Percentiles rank a stretch among this genome's conserved stretches.
phyloP scores from a whole-genome alignment of 2,329 filamentous ascomycete genomes.

The Trichoderma harzianum region DNA sequence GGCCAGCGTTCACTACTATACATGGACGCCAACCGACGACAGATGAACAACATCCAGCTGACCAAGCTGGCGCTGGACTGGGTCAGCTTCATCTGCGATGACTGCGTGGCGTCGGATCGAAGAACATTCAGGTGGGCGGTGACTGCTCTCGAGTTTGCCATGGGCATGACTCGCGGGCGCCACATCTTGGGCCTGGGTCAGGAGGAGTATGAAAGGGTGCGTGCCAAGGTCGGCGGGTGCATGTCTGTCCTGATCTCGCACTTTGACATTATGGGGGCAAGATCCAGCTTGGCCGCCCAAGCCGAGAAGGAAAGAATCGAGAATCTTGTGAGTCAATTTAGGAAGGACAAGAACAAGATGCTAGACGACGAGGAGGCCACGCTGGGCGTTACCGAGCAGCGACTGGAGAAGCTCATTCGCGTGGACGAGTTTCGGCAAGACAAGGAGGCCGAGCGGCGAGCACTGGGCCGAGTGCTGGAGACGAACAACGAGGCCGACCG shows the following conservation, averaged over 20 bases:
- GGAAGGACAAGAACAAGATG: conserved; percentile 70
- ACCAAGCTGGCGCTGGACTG: conserved; percentile 92
- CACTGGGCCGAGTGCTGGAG: conserved; percentile 85
- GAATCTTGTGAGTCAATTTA: conserved; percentile 70
- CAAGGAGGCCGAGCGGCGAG: conserved; percentile 79
- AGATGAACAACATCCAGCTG: conserved; percentile 96
- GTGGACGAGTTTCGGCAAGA: conserved; percentile 77
- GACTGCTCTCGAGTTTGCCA: conserved; percentile 89
- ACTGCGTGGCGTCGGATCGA: conserved; percentile 88
- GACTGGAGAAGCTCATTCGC: conserved; percentile 66
- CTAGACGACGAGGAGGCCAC: conserved; percentile 83
- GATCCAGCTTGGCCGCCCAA: conserved; percentile 88
- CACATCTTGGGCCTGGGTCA: conserved; percentile 91
- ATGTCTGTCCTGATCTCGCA: conserved; percentile 98
- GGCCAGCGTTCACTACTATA: conserved; percentile 90
- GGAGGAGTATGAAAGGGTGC: conserved; percentile 77
- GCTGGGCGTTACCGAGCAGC: conserved; percentile 69
- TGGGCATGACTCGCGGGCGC: conserved; percentile 92
- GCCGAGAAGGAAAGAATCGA: conserved; percentile 88
- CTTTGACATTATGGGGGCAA: conserved; percentile 97
- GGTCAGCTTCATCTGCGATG: conserved; percentile 97
- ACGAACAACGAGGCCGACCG: conserved; percentile 94
- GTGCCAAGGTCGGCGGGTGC: conserved; percentile 88
- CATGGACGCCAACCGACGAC: conserved; percentile 91
- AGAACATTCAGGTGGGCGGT: conserved; percentile 98